These are phyloP conservation scores for Melaleuca quinquenervia DNA, from an alignment of 345 rosid species.

Conservation along the genomic window DNA sequence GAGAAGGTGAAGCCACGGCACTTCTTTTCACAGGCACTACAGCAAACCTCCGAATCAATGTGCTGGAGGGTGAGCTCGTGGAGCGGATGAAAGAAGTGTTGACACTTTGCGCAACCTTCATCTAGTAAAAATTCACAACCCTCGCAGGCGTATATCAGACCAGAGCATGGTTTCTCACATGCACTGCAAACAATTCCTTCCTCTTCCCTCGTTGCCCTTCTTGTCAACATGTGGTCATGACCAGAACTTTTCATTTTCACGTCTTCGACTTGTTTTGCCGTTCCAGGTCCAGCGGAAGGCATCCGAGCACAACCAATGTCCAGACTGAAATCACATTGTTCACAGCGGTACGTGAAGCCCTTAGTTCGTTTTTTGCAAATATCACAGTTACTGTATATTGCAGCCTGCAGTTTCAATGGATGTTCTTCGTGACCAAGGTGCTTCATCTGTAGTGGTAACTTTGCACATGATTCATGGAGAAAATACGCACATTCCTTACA, in stretches of 20 bases:
- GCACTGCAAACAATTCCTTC: not conserved
- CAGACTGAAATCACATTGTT: not conserved
- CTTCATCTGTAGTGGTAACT: not conserved
- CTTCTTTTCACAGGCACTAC: not conserved
- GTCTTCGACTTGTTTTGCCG: not conserved
- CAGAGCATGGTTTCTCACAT: not conserved
- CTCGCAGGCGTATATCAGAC: not conserved
- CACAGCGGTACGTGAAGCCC: not conserved
- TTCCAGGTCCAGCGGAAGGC: not conserved
- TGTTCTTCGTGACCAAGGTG: not conserved
- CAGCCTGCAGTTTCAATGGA: not conserved
- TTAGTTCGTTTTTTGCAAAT: fast-evolving
- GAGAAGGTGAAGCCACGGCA: not conserved
- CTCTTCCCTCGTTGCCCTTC: not conserved
- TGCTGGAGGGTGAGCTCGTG: not conserved
- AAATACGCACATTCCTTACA: not conserved
- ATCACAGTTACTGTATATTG: fast-evolving
- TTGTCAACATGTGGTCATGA: not conserved
- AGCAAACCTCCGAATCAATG: not conserved
- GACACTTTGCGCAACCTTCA: not conserved
- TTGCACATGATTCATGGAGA: not conserved
- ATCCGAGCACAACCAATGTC: not conserved
- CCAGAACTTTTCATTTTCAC: not conserved
- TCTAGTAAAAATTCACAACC: not conserved
- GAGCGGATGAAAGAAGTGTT: not conserved